Base-by-base conservation (phyloP, 345 rosid species). In the Dimocarpus longan region DNA sequence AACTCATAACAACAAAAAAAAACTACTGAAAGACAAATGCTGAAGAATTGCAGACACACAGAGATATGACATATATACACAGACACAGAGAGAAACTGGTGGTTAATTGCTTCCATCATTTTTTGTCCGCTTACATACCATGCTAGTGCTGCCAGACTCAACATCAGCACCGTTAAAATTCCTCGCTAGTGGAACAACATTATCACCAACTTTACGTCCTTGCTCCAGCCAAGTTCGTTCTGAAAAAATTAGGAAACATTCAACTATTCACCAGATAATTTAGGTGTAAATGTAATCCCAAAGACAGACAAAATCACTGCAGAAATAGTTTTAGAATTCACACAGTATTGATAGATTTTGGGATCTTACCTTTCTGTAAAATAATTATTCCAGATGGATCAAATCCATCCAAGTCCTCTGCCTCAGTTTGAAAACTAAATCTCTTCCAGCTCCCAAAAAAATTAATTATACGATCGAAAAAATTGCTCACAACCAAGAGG, bases 401-500 rank as follows among this genome's bases (percentile, higher is more conserved):
- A 78, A 94, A 95, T 28, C 99, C 99, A 76, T 92, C 96, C 79
- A 88, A 85, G 80, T 92, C 97, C 73, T 94, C 97, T 3, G 89
- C 90, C 77, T 94, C 98, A 5, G 93, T 90, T 88, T 89, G 98
- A 83, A 93, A 90, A 74, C 87, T 84, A 82, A 92, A 90, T 85
- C 92, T 84, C 89, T 93, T 97, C 98, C 98, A 97, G 87, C 88
- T 92, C 77, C 98, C 99, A 70, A 97, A 91, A 90, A 93, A 97
- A 81, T 82, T 90, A 76, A 94, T 90, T 68, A 97, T 84, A 46
- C 94, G 96, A 78, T 92, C 90, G 79, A 94, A 97, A 84, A 97
- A 97, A 82, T 93, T 94, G 92, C 98, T 89, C 54, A 95, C 97
- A 76, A 97, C 94, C 87, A 97, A 80, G 64, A 94, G 71, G 52